phyloP scores from a whole-genome alignment of 371 early-diverging fungal genomes.

The Polyrhizophydium stewartii region DNA sequence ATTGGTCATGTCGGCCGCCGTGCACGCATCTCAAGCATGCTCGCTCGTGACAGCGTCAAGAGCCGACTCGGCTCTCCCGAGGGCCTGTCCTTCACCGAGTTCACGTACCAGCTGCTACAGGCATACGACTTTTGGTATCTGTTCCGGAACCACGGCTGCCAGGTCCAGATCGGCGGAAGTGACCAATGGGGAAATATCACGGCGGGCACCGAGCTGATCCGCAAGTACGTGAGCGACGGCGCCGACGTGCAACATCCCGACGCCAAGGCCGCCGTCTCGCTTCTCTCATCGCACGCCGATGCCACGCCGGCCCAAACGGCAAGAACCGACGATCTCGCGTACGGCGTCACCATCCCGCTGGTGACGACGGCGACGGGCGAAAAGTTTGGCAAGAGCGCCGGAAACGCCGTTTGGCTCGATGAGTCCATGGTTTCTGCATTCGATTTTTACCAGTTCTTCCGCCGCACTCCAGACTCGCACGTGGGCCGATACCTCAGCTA shows the following conservation, averaged over 20 bases:
- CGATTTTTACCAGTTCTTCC: conserved; percentile 92
- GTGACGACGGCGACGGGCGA: conserved; percentile 82
- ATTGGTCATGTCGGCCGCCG: conserved; percentile 72
- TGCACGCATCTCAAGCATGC: conserved; percentile 79
- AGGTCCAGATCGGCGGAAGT: conserved; percentile 88
- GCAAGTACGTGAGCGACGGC: conserved; percentile 39
- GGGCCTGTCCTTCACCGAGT: conserved; percentile 94
- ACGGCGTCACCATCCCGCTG: conserved; percentile 86
- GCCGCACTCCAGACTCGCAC: conserved; percentile 76
- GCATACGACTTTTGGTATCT: conserved; percentile 92
- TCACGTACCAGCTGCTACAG: conserved; percentile 92
- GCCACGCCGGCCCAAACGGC: neutral
- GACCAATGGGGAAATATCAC: conserved; percentile 98
- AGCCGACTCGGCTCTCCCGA: conserved; percentile 68
- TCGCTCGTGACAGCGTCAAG: conserved; percentile 66
- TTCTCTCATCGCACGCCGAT: too few relatives aligned
- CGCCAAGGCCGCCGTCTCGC: neutral
- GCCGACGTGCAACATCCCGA: neutral
- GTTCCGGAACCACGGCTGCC: conserved; percentile 59
- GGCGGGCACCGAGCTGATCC: conserved; percentile 89
- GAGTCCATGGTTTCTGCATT: conserved; percentile 69
- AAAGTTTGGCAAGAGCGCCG: conserved; percentile 95
- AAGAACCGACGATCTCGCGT: conserved; percentile 41
- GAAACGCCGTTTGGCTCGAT: conserved; percentile 94
- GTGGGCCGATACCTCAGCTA: conserved; percentile 67